Base-by-base conservation (phyloP, 2,329 filamentous ascomycete species). In the Fusarium hainanense region DNA sequence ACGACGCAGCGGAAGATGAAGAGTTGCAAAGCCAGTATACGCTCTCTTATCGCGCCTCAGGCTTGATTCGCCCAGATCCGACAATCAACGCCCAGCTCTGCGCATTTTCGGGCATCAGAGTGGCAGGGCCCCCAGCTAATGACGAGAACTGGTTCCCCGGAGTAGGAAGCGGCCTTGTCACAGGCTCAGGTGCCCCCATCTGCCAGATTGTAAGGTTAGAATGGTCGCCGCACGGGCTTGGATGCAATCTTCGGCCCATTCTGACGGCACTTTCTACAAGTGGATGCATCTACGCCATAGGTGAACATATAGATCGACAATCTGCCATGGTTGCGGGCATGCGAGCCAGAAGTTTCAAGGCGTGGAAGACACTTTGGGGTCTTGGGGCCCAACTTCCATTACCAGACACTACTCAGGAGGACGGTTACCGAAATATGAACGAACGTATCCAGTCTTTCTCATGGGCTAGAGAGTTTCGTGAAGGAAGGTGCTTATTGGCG, bases 201-300 rank as follows among this genome's bases (percentile, higher is more conserved):
- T 88, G 86, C 66, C 87, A 89, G 69, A 82, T 86, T 18, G 81
- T 88, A 16, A 77, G 80, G 11, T 68, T 89, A 21, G 84, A 82
- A 49, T 89, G 87, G 87, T 89, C 87, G n/a, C 87, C 87, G 0
- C 78, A 77, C n/a, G 85, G 85, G 3, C 76, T 89, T n/a, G 87
- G 87, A 2, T 81, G 82, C 42, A 87, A 88, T 70, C 75, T 82
- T 10, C 81, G 87, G 2, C 82, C 87, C 1, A 82, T 88, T 7
- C 77, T 89, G 34, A 82, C 79, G 16, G 83, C 85, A 6, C 75
- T 89, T 66, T 83, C 84, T 2, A 85, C 84, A 11, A 82, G 81
- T 2, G 87, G 87, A 2, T 79, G 80, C 50, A 70, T 89, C 25
- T 78, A 83, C 18, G 78, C 86, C 18, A 84, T 88, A 46, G 87